Conservation (phyloP, 2,329 filamentous ascomycete species). For the Diplodia scrobiculata region DNA sequence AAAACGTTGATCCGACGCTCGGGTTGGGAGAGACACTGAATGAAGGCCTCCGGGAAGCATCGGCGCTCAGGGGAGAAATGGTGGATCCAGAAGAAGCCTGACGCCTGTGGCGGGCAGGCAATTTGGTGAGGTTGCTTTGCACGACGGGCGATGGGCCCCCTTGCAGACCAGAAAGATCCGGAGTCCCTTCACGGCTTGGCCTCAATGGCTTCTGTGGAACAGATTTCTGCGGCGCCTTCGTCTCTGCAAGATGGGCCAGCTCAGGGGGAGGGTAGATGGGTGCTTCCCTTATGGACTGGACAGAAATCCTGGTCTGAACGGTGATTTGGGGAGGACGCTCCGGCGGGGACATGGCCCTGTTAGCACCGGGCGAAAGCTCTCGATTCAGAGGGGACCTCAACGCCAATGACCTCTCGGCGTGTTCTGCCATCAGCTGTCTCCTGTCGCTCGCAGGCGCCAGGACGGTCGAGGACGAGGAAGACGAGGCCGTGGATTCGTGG, state of each 20-base stretch:
- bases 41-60: conserved; percentile 13
- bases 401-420: conserved; percentile 43
- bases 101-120: conserved; percentile 53
- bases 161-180: conserved; percentile 48
- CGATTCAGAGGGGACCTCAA: not conserved
- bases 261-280: conserved; percentile 43
- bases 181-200: conserved; percentile 52
- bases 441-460: conserved; percentile 39
- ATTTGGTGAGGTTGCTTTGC: conserved; percentile 57
- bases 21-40: conserved; percentile 41
- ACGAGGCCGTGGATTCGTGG: conserved; percentile 70
- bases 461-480: conserved; percentile 71
- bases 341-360: not conserved
- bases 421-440: conserved; percentile 13
- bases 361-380: conserved; percentile 39
- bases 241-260: conserved; percentile 62
- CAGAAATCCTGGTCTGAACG: conserved; percentile 26
- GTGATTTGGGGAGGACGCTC: conserved; percentile 48
- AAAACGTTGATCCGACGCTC: conserved; percentile 36
- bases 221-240: conserved; percentile 52
- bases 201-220: conserved; percentile 46
- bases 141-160: conserved; percentile 55
- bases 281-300: conserved; percentile 11
- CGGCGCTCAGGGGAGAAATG: conserved; percentile 10
- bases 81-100: conserved; percentile 49